Percentiles rank a stretch among this genome's conserved stretches.
Conservation (phyloP, 2,329 filamentous ascomycete genomes). For the Didymella keratinophila region DNA sequence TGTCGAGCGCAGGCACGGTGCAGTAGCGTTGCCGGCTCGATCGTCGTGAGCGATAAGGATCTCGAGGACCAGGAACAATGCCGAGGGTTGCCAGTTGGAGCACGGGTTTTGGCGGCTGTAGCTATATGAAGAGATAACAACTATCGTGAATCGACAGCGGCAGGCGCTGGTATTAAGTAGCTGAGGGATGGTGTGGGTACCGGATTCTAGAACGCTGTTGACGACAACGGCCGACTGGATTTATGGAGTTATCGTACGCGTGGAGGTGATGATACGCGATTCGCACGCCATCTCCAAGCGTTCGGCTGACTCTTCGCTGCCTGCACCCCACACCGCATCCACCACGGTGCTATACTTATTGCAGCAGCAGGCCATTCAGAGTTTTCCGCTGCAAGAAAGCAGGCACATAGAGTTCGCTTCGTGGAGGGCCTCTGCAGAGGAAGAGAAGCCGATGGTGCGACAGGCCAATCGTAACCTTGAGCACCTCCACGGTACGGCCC, state of each 20-base stretch:
- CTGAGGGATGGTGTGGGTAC: slow-evolving; percentile 25
- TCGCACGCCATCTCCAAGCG: slow-evolving; percentile 46
- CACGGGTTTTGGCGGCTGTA: slow-evolving; percentile 43
- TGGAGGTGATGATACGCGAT: slow-evolving; percentile 41
- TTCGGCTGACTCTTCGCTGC: slow-evolving; percentile 37
- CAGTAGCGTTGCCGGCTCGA: slow-evolving; percentile 23
- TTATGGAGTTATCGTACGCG: slow-evolving; percentile 34
- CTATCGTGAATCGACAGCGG: slow-evolving; percentile 21
- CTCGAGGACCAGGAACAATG: slow-evolving; percentile 30
- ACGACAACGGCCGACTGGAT: slow-evolving; percentile 33
- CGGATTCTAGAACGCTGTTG: slow-evolving; percentile 40
- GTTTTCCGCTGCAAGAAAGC: slow-evolving; percentile 24
- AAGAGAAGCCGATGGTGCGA: slow-evolving; percentile 10
- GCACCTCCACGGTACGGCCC: slow-evolving; percentile 21
- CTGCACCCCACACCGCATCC: slow-evolving; percentile 28
- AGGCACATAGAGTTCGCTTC: slow-evolving; percentile 21
- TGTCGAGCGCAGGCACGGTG: slow-evolving; percentile 14
- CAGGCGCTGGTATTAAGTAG: slow-evolving; percentile 36
- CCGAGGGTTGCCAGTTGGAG: slow-evolving; percentile 43
- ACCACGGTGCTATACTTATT: slow-evolving; percentile 28
- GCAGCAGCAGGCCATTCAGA: slow-evolving; percentile 20
- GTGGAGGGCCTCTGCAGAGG: slow-evolving; percentile 34
- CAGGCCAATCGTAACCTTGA: slow-evolving; percentile 34
- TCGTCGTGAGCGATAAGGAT: slow-evolving; percentile 38
- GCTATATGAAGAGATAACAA: slow-evolving; percentile 26